Evolutionary conservation across 805 yeast genomes (phyloP).

Genomic region (Babjeviella inositovora): DNA sequence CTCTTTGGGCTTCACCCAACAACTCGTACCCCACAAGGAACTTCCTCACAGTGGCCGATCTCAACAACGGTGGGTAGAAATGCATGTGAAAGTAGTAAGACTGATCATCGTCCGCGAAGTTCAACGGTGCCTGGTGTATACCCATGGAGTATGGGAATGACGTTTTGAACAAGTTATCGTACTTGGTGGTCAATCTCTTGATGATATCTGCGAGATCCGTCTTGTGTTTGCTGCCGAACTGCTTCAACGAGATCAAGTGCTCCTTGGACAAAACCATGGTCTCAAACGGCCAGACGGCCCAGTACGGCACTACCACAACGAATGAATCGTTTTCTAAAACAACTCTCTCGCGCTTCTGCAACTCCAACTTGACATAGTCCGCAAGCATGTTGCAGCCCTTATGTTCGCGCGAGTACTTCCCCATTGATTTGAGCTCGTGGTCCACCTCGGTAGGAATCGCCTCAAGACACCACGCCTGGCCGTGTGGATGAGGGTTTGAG

Average conservation of each 20-base stretch:
- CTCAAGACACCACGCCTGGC: slow-evolving; percentile 67
- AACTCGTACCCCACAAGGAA: slow-evolving; percentile 64
- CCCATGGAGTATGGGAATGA: slow-evolving; percentile 77
- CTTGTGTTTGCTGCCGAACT: slow-evolving; percentile 27
- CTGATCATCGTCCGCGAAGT: slow-evolving; percentile 20
- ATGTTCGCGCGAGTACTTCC: slow-evolving; percentile 20
- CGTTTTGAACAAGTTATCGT: slow-evolving; percentile 56
- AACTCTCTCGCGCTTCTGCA: slow-evolving; percentile 29
- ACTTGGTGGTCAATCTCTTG: slow-evolving; percentile 37
- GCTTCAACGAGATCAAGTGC: slow-evolving; percentile 31
- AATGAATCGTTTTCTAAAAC: slow-evolving; percentile 48
- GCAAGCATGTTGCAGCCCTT: slow-evolving; percentile 34
- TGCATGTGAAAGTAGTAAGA: slow-evolving; percentile 55
- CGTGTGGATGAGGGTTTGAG: slow-evolving; percentile 72
- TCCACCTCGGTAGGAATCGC: slow-evolving; percentile 51
- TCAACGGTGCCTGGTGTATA: slow-evolving; percentile 57
- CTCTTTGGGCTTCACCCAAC: slow-evolving; percentile 56
- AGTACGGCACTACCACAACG: slow-evolving; percentile 57
- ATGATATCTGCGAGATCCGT: slow-evolving; percentile 39
- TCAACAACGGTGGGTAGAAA: slow-evolving; percentile 62
- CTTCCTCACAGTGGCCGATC: slow-evolving; percentile 63
- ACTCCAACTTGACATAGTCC: slow-evolving; percentile 45
- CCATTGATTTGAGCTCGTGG: slow-evolving; percentile 35
- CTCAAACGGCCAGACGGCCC: slow-evolving; percentile 81
- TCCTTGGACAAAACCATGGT: slow-evolving; percentile 43